Evolutionary conservation across 208 protist species (phyloP).

Genomic region (Zelonia costaricensis): DNA sequence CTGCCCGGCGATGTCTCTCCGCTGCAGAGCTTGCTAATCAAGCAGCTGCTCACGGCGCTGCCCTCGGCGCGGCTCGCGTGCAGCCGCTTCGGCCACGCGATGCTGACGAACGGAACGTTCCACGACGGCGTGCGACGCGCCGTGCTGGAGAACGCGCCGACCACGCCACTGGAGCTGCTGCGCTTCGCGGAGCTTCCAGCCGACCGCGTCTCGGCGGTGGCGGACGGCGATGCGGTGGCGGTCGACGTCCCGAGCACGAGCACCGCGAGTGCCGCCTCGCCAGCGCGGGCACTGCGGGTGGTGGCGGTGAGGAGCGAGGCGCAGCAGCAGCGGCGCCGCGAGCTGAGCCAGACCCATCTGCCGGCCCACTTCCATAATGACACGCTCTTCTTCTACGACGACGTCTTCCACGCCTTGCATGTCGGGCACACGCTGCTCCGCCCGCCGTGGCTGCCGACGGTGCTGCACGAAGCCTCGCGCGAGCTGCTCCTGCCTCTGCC

Average conservation of each 20-base stretch:
- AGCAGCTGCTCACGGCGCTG: slow-evolving; percentile 31
- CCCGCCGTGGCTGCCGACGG: slow-evolving; percentile 61
- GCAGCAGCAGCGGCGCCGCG: slow-evolving; percentile 35
- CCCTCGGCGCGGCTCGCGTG: slow-evolving; percentile 55
- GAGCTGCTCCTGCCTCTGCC: slow-evolving; percentile 41
- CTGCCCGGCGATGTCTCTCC: slow-evolving; percentile 55
- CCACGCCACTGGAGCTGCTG: slow-evolving; percentile 14
- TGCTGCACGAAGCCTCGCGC: slow-evolving; percentile 41
- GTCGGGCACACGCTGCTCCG: slow-evolving; percentile 45
- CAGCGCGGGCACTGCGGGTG: slow-evolving; percentile 20
- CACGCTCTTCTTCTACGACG: slow-evolving; percentile 65
- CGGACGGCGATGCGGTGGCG: slow-evolving; percentile 38
- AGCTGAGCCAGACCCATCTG: slow-evolving; percentile 21
- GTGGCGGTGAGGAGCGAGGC: slow-evolving; percentile 21
- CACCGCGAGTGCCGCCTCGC: neutral
- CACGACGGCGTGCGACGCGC: slow-evolving; percentile 56
- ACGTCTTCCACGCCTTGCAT: slow-evolving; percentile 53
- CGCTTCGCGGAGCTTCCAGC: slow-evolving; percentile 28
- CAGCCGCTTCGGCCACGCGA: slow-evolving; percentile 45
- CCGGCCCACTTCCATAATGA: slow-evolving; percentile 63
- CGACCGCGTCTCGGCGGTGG: slow-evolving; percentile 22
- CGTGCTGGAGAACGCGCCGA: slow-evolving; percentile 42
- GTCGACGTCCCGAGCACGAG: slow-evolving; percentile 18
- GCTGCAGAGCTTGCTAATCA: slow-evolving; percentile 30
- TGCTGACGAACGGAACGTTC: slow-evolving; percentile 71